Percentiles rank a stretch among this genome's conserved stretches.
Evolutionary conservation across 495 filamentous ascomycete species (phyloP).

Genomic region (Hypoxylon lenormandii): DNA sequence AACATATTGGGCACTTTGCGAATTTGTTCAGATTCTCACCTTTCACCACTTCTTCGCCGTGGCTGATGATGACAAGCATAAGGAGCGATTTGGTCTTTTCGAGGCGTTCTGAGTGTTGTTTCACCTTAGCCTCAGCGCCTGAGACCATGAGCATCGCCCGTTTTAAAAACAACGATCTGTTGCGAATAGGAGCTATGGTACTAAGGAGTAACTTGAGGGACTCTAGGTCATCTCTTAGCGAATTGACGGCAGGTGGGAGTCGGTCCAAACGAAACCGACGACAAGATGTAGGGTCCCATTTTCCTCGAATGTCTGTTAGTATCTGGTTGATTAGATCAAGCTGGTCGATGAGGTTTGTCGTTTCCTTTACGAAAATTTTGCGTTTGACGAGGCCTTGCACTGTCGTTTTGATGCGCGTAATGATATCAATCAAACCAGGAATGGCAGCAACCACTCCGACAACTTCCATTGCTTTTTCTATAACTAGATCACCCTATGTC

Average conservation of each 20-base stretch:
- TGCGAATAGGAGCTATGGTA: too few species aligned
- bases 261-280: constrained; percentile 8
- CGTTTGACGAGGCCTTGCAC: constrained; percentile 14
- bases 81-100: constrained; percentile 6
- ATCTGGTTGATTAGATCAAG: too few species aligned
- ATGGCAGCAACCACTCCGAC: constrained; percentile 25
- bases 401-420: not conserved
- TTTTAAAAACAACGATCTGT: not conserved
- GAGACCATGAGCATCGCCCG: constrained; percentile 4
- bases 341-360: not conserved
- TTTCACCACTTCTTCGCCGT: not conserved
- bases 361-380: constrained; percentile 16
- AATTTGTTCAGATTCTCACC: too few species aligned
- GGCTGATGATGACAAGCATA: not conserved
- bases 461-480: constrained; percentile 11
- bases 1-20: not conserved
- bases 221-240: constrained; percentile 3
- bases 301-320: constrained; percentile 4
- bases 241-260: constrained; percentile 2
- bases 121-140: constrained; percentile 10
- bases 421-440: constrained; percentile 23
- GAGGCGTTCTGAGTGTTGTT: constrained; percentile 4
- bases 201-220: not conserved
- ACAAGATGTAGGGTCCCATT: constrained; percentile 1
- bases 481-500: too few species aligned